These are phyloP conservation scores for Prosopis cineraria DNA, from an alignment of 306 rosid species.

Conservation along the genomic window DNA sequence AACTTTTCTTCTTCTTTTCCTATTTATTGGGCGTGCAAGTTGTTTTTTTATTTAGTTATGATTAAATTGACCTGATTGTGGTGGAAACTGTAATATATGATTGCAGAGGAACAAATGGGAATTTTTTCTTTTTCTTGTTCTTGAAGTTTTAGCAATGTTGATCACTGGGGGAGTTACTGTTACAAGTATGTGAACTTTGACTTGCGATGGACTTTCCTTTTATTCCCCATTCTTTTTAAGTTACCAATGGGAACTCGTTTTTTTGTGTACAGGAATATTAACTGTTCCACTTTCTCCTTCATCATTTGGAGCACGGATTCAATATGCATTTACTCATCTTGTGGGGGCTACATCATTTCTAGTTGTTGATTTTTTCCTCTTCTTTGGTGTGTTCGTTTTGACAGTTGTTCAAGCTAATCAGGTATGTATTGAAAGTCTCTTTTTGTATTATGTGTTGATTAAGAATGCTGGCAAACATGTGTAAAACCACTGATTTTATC, in stretches of 20 bases:
- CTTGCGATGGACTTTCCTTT: slow-evolving; percentile 13
- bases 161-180: slow-evolving; percentile 82
- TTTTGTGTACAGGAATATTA: slow-evolving; percentile 63
- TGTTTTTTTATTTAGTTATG: background rate
- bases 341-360: slow-evolving; percentile 85
- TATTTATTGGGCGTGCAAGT: slow-evolving; percentile 9
- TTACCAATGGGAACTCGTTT: slow-evolving; percentile 39
- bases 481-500: background rate
- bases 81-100: slow-evolving; percentile 29
- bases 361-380: slow-evolving; percentile 78
- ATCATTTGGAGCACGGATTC: slow-evolving; percentile 83
- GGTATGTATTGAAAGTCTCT: slow-evolving; percentile 46
- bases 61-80: slow-evolving; percentile 16
- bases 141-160: slow-evolving; percentile 92
- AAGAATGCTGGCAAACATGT: background rate
- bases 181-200: slow-evolving; percentile 52
- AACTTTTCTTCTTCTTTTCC: background rate
- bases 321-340: slow-evolving; percentile 58
- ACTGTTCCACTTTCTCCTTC: slow-evolving; percentile 75
- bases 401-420: slow-evolving; percentile 90
- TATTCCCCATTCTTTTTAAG: slow-evolving; percentile 18
- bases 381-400: slow-evolving; percentile 79
- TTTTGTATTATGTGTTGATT: background rate
- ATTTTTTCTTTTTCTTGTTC: slow-evolving; percentile 78
- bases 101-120: slow-evolving; percentile 97